These are phyloP conservation scores for Ophiostoma sp. DNA, from an alignment of 2,329 filamentous ascomycete genomes.

Conservation along the genomic window DNA sequence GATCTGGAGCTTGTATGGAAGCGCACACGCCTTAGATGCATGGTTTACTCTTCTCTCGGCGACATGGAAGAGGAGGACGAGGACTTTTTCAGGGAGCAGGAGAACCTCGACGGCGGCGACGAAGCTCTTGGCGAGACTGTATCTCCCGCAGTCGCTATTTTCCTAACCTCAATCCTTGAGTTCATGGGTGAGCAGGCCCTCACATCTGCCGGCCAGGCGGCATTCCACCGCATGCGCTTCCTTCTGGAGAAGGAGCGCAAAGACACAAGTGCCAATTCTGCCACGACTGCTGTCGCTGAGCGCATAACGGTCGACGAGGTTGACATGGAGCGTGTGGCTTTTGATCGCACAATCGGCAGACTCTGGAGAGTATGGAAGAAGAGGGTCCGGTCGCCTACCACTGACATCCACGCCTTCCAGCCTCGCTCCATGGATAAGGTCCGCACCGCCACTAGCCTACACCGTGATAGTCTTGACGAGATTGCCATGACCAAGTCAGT, in stretches of 20 bases:
- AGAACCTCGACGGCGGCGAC: slow-evolving; percentile 58
- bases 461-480: slow-evolving; percentile 40
- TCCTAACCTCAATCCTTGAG: slow-evolving; percentile 89
- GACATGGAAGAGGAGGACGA: slow-evolving; percentile 98
- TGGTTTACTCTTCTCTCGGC: slow-evolving; percentile 95
- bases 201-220: slow-evolving; percentile 78
- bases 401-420: slow-evolving; percentile 43
- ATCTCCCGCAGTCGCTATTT: slow-evolving; percentile 89
- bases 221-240: slow-evolving; percentile 61
- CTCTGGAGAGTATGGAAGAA: slow-evolving; percentile 97
- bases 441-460: slow-evolving; percentile 34
- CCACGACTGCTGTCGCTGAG: slow-evolving; percentile 50
- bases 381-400: slow-evolving; percentile 57
- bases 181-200: slow-evolving; percentile 89
- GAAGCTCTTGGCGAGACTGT: slow-evolving; percentile 63
- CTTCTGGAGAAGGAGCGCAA: slow-evolving; percentile 56
- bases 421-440: slow-evolving; percentile 46
- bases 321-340: slow-evolving; percentile 87
- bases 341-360: slow-evolving; percentile 81
- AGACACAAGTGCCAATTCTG: slow-evolving; percentile 40
- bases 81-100: slow-evolving; percentile 77
- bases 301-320: slow-evolving; percentile 78
- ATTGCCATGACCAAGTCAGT: slow-evolving; percentile 38
- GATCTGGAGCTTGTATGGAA: slow-evolving; percentile 94
- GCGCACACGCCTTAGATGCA: slow-evolving; percentile 83